Conservation (phyloP, 352 stramenopile species). For the Pythium scleroteichum region DNA sequence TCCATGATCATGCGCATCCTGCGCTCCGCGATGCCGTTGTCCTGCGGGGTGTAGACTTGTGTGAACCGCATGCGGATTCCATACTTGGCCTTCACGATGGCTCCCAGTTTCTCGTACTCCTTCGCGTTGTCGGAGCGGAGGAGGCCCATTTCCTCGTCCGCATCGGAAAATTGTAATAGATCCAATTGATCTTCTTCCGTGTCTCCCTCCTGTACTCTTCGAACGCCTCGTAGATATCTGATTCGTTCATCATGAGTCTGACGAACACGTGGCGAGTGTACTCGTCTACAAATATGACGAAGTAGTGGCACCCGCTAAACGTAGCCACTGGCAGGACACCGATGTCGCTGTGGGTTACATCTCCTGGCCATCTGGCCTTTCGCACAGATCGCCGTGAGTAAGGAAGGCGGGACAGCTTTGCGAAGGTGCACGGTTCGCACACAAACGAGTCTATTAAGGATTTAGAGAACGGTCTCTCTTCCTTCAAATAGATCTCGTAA, state of each 20-base stretch:
- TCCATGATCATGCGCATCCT: slow-evolving; percentile 24
- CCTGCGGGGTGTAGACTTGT: slow-evolving; percentile 9
- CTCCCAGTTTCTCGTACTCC: slow-evolving; percentile 17
- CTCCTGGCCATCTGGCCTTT: slow-evolving; percentile 14
- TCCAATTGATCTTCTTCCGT: slow-evolving; percentile 1
- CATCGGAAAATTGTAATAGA: slow-evolving; percentile 13
- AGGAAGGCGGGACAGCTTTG: slow-evolving; percentile 14
- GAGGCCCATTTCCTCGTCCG: slow-evolving; percentile 4
- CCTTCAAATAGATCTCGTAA: slow-evolving; percentile 15
- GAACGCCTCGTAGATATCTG: slow-evolving; percentile 16
- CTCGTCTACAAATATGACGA: slow-evolving; percentile 25
- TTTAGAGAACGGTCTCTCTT: slow-evolving; percentile 15
- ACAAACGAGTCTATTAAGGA: slow-evolving; percentile 14
- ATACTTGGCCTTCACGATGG: slow-evolving; percentile 12
- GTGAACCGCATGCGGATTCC: slow-evolving; percentile 16
- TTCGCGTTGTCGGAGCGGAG: slow-evolving; percentile 15
- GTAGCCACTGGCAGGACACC: slow-evolving; percentile 18
- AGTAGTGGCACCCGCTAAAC: slow-evolving; percentile 18
- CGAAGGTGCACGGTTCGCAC: slow-evolving; percentile 20
- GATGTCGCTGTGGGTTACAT: slow-evolving; percentile 22
- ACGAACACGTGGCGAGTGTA: slow-evolving; percentile 21
- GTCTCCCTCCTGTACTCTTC: slow-evolving; percentile 12
- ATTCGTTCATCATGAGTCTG: neutral
- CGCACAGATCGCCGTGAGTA: slow-evolving; percentile 6
- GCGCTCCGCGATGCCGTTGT: slow-evolving; percentile 20